Conservation (phyloP, 1,139 yeast genomes). For the Blastobotrys proliferans region DNA sequence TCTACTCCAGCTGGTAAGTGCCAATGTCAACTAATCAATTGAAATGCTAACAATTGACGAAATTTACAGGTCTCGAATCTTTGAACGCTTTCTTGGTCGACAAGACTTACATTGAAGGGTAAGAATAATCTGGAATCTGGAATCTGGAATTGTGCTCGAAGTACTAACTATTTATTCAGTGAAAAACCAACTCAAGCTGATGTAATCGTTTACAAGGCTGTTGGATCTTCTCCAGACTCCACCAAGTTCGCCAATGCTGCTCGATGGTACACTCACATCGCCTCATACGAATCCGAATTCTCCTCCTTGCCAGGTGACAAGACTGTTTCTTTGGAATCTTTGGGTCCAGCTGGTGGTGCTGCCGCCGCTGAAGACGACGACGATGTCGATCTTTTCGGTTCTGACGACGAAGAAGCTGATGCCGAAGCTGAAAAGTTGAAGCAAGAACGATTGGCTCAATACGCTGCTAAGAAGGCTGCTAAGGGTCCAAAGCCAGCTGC, state of each 20-base stretch:
- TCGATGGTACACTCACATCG: conserved; percentile 98
- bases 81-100: conserved; percentile 86
- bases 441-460: conserved; percentile 96
- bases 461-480: conserved; percentile 96
- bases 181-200: conserved; percentile 79
- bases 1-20: conserved; percentile 40
- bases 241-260: conserved; percentile 87
- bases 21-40: not conserved
- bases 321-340: conserved; percentile 32
- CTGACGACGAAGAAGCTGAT: conserved; percentile 90
- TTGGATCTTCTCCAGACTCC: conserved; percentile 54
- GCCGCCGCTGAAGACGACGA: conserved; percentile 71
- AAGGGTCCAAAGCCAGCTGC: conserved; percentile 98
- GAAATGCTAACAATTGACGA: conserved; percentile 3
- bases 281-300: conserved; percentile 84
- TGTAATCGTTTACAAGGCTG: conserved; percentile 87
- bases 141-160: not conserved
- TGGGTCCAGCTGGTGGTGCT: conserved; percentile 64
- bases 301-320: conserved; percentile 41
- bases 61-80: conserved; percentile 57
- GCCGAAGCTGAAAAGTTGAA: conserved; percentile 95
- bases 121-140: not conserved
- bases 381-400: conserved; percentile 93
- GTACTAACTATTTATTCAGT: not conserved
- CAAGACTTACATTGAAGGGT: conserved; percentile 86